Percentiles rank a stretch among this genome's conserved stretches.
Conservation (phyloP, 1,139 yeast species). For the Lodderomyces beijingensis region DNA sequence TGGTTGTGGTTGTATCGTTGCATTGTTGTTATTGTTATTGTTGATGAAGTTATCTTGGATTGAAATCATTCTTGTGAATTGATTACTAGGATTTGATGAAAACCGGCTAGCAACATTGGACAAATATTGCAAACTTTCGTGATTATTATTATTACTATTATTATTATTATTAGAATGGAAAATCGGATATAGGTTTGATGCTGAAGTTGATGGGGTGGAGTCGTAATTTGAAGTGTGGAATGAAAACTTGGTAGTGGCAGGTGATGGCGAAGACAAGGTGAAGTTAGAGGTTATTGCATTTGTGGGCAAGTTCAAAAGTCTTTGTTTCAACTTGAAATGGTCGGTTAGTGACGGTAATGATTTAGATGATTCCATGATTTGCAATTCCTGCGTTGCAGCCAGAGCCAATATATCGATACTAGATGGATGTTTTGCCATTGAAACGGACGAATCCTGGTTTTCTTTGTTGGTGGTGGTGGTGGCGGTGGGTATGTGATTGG, state of each 20-base stretch:
- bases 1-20: constrained; percentile 11
- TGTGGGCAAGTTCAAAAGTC: constrained; percentile 3
- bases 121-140: constrained; percentile 27
- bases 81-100: constrained; percentile 2
- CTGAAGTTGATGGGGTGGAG: too few species aligned
- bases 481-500: neutral
- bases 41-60: too few species aligned
- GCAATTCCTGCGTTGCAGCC: constrained; percentile 79
- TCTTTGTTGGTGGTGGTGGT: neutral
- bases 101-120: constrained; percentile 23
- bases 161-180: too few species aligned
- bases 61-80: too few species aligned
- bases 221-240: too few species aligned
- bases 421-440: constrained; percentile 11
- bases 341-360: constrained; percentile 65
- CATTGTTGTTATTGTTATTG: constrained; percentile 9
- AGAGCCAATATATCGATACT: constrained; percentile 73
- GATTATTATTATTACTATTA: too few species aligned
- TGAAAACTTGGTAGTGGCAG: too few species aligned
- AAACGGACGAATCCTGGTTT: constrained; percentile 4
- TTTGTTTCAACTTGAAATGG: constrained; percentile 32
- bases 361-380: constrained; percentile 46
- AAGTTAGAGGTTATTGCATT: neutral
- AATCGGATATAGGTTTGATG: too few species aligned
- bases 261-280: neutral